Evolutionary conservation across 1,284 basidiomycete genomes (phyloP), one percentile per base, ranked within the genome.

Genomic region (Cerioporus squamosus): DNA sequence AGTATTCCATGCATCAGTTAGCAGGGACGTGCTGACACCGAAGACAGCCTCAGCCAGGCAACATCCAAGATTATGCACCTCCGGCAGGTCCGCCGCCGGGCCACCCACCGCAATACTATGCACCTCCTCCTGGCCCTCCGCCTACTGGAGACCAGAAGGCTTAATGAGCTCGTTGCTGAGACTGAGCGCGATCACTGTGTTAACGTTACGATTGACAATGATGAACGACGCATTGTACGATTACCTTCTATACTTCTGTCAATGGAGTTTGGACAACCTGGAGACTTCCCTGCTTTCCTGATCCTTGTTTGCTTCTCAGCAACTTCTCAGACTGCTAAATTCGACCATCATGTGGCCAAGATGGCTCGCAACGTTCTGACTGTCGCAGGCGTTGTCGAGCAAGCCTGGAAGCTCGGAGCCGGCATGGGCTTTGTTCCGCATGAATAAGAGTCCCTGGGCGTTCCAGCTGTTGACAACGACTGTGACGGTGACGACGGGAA

Each of bases 61-160:
- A 44, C 23, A 22, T 57, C 47, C 60, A 62, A 14, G 53, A 65
- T 39, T 68, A 68, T 44, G 57, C 63, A 2, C 60, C 65, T 10
- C 63, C 67, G 9, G 45, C 43, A 23, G 63, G 66, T 7, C 62
- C 60, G 17, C 66, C 62, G 17, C 55, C 60, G 2, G 36, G 17
- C 15, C 26, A 48, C 20, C 33, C 12, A 36, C 12, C 33, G 33
- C 33, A 36, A 5, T 17, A 36, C 14, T 36, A 36, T 12, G 10
- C 33, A 17, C 33, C 15, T 14, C 33, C 33, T 36, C 33, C 33
- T 36, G 33, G 14, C 10, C 15, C 33, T 12, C 33, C 33, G 33
- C 15, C 33, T 36, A 9, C 29, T 6, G 10, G 24, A 17, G 50
- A 57, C 55, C 49, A 57, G 44, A 57, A 57, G 40, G 12, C 40